These are phyloP conservation scores for Malus fusca DNA, from an alignment of 306 rosid species.

Conservation along the genomic window DNA sequence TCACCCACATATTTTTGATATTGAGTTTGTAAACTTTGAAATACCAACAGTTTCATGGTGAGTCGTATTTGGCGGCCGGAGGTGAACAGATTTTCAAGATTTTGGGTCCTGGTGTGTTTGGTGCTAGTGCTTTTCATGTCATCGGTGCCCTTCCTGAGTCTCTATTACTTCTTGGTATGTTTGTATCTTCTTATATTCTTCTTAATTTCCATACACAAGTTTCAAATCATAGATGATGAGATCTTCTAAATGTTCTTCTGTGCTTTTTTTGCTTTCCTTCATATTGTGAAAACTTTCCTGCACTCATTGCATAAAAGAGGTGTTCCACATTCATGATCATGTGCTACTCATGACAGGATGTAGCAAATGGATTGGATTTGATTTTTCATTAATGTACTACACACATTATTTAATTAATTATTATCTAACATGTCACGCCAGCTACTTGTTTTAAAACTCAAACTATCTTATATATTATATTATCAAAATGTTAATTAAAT, in stretches of 20 bases:
- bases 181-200: background rate
- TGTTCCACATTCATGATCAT: background rate
- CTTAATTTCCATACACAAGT: background rate
- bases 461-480: background rate
- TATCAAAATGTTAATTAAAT: background rate
- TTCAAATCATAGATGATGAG: background rate
- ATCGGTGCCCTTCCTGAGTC: conserved; percentile 63
- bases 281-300: no score
- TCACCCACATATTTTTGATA: no score
- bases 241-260: background rate
- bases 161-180: conserved; percentile 45
- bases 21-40: no score
- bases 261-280: background rate
- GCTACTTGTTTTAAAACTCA: background rate
- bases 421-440: background rate
- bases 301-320: no score
- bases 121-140: conserved; percentile 51
- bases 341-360: background rate
- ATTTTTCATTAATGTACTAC: background rate
- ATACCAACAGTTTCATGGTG: conserved; percentile 55
- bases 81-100: conserved; percentile 46
- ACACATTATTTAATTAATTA: background rate
- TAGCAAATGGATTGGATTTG: background rate
- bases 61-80: conserved; percentile 43
- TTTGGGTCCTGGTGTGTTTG: conserved; percentile 60